Conservation (phyloP, 306 rosid genomes). For the Potentilla sterilis region DNA sequence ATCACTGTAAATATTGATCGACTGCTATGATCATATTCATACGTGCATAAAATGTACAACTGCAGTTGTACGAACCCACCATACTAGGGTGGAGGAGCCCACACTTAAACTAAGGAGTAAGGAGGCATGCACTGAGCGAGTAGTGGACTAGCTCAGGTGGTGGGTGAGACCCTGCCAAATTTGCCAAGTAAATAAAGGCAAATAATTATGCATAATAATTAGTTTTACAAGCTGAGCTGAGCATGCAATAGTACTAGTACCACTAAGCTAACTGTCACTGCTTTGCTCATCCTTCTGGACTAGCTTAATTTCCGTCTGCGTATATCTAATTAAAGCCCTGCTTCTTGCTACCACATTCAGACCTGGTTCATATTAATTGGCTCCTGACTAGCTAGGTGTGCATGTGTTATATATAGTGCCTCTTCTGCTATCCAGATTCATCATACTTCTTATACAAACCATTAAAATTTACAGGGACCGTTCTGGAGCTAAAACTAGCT, state of each 20-base stretch:
- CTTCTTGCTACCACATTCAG: conserved; percentile 3
- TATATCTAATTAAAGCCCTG: background rate
- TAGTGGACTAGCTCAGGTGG: background rate
- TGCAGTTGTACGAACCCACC: conserved; percentile 10
- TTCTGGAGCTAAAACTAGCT: background rate
- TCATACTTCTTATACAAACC: background rate
- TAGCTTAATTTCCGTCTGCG: background rate
- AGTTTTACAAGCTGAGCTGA: background rate
- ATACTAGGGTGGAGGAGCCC: conserved; percentile 26
- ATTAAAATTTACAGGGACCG: background rate
- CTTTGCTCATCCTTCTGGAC: background rate
- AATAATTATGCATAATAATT: background rate
- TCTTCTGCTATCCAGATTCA: background rate
- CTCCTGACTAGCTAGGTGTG: background rate
- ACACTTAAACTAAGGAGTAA: conserved; percentile 32
- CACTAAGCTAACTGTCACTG: background rate
- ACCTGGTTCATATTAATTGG: background rate
- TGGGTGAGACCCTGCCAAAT: conserved; percentile 4
- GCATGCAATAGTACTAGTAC: background rate
- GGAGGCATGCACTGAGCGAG: conserved; percentile 6
- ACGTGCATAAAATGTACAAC: background rate
- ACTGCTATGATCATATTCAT: background rate
- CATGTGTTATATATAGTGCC: background rate
- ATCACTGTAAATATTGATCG: background rate
- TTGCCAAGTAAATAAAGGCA: background rate